Conservation (phyloP, 345 rosid species). For the Noccaea caerulescens region DNA sequence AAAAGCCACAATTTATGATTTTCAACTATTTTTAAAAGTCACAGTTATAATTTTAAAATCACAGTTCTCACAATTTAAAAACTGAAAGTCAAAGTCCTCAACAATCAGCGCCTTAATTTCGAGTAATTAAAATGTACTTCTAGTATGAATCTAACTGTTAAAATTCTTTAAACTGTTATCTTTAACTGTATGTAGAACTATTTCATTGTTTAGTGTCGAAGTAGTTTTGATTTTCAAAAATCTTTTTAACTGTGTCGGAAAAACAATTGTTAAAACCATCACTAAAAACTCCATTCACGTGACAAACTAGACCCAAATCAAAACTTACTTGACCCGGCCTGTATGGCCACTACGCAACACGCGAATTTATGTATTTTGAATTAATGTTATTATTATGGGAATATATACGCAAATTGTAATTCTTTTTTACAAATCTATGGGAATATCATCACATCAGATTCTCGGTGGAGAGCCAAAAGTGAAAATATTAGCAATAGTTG, state of each 20-base stretch:
- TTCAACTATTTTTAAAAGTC: too few species aligned
- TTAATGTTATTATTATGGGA: background rate
- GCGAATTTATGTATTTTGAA: background rate
- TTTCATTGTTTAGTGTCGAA: background rate
- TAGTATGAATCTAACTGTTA: background rate
- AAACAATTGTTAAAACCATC: background rate
- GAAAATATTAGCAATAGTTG: conserved; percentile 29
- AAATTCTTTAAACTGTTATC: background rate
- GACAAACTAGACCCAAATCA: conserved; percentile 23
- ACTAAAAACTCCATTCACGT: conserved; percentile 29
- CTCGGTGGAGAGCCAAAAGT: conserved; percentile 38
- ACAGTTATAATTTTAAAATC: too few species aligned
- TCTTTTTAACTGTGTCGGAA: too few species aligned
- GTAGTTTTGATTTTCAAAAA: too few species aligned
- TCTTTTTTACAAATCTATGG: background rate
- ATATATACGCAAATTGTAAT: background rate
- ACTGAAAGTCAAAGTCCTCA: too few species aligned
- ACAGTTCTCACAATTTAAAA: too few species aligned
- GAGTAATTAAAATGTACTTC: background rate
- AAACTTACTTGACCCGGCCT: conserved; percentile 29
- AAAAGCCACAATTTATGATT: too few species aligned
- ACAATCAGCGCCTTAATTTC: too few species aligned
- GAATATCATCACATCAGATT: conserved; percentile 30
- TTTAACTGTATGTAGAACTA: too few species aligned
- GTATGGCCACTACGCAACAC: conserved; percentile 39